Conservation (phyloP, 139 green algal genomes). For the Chlamydomonas incerta region DNA sequence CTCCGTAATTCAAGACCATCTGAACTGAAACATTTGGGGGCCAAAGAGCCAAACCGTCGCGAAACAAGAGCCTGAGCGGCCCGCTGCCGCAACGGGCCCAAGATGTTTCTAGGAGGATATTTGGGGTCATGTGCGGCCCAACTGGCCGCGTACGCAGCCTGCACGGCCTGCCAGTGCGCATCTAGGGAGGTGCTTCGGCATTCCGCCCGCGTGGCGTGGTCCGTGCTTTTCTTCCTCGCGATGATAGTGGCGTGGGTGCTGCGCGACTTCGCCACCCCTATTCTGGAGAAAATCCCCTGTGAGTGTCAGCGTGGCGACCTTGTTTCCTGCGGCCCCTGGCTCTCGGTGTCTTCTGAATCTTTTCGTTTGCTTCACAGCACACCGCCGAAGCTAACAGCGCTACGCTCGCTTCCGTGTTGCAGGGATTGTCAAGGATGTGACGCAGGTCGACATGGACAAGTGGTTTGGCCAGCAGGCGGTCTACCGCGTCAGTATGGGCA, state of each 20-base stretch:
- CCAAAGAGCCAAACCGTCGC: no score
- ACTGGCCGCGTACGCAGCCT: slow-evolving; percentile 68
- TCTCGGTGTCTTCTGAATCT: no score
- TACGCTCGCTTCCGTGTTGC: no score
- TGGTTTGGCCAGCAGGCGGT: slow-evolving; percentile 98
- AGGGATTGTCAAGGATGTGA: slow-evolving; percentile 68
- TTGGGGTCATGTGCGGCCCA: slow-evolving; percentile 60
- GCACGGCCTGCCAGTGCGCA: slow-evolving; percentile 63
- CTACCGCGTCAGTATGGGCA: slow-evolving; percentile 95
- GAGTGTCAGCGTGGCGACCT: background rate
- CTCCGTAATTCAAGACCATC: no score
- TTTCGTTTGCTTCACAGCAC: no score
- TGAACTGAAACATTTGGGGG: no score
- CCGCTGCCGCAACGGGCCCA: background rate
- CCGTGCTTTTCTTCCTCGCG: slow-evolving; percentile 88
- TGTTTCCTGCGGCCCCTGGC: no score
- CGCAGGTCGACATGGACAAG: slow-evolving; percentile 56
- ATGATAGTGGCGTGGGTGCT: slow-evolving; percentile 92
- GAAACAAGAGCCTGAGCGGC: no score
- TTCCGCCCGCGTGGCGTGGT: slow-evolving; percentile 82
- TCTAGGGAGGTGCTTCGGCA: slow-evolving; percentile 69
- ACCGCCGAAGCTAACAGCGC: no score
- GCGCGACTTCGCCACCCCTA: slow-evolving; percentile 91
- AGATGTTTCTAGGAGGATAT: slow-evolving; percentile 37
- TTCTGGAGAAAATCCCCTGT: slow-evolving; percentile 97